These are phyloP conservation scores for Capsicum pubescens DNA, from an alignment of 257 asterid genomes.

Conservation along the genomic window DNA sequence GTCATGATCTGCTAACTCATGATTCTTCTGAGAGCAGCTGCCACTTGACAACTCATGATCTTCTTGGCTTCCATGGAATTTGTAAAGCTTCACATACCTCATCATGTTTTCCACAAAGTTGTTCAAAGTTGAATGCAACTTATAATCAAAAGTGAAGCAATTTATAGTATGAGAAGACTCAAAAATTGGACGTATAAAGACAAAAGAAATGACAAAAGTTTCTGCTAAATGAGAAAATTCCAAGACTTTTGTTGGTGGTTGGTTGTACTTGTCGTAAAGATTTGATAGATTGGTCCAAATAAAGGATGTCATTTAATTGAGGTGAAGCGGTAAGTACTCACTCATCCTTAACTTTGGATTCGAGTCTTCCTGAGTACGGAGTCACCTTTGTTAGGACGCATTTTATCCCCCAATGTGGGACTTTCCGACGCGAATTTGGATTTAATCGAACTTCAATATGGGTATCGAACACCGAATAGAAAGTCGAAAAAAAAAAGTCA, in stretches of 20 bases:
- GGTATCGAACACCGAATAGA: too few relatives aligned
- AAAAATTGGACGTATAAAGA: background rate
- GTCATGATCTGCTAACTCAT: slow-evolving; percentile 16
- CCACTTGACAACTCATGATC: slow-evolving; percentile 7
- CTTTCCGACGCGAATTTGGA: too few relatives aligned
- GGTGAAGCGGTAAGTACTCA: too few relatives aligned
- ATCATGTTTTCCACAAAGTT: slow-evolving; percentile 26
- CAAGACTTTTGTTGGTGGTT: slow-evolving; percentile 30
- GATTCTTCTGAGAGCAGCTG: background rate
- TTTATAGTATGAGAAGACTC: background rate
- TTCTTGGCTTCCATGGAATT: slow-evolving; percentile 44
- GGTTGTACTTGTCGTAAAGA: slow-evolving; percentile 43
- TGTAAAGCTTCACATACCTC: slow-evolving; percentile 55
- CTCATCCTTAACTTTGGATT: too few relatives aligned
- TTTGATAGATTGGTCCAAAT: background rate
- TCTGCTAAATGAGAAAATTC: background rate
- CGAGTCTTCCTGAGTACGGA: too few relatives aligned
- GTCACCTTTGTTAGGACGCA: too few relatives aligned
- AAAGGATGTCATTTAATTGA: background rate
- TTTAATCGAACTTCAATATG: too few relatives aligned
- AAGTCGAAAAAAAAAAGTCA: background rate
- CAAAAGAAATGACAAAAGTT: slow-evolving; percentile 37
- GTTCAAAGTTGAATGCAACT: background rate
- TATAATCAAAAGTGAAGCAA: background rate
- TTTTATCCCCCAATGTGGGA: too few relatives aligned